Percentiles rank a stretch among this genome's conserved stretches.
phyloP scores from a whole-genome alignment of 2,329 filamentous ascomycete genomes.

The Sclerotinia sclerotiorum region DNA sequence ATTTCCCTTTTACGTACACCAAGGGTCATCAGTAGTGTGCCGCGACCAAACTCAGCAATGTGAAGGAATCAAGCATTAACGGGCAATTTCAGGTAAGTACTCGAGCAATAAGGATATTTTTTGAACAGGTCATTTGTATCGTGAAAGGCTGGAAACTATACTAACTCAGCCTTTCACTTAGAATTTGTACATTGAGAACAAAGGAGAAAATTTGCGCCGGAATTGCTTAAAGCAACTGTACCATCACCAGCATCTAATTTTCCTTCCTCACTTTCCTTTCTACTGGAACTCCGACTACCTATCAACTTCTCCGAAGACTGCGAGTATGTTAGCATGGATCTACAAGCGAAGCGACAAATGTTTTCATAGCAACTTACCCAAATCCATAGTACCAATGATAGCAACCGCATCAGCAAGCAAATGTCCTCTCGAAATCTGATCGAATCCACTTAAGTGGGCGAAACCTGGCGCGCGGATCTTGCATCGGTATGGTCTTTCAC shows the following conservation, averaged over 20 bases:
- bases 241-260: conserved; percentile 30
- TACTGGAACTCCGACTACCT: conserved; percentile 42
- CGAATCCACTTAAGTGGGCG: conserved; percentile 90
- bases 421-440: conserved; percentile 90
- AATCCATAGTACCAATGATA: conserved; percentile 87
- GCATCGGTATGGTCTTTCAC: conserved; percentile 93
- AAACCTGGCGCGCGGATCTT: conserved; percentile 97
- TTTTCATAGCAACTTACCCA: conserved; percentile 59
- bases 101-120: background rate
- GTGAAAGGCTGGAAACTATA: conserved; percentile 16
- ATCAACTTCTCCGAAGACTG: conserved; percentile 50
- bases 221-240: conserved; percentile 13
- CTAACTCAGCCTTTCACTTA: conserved; percentile 19
- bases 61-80: conserved; percentile 9
- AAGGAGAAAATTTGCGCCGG: conserved; percentile 27
- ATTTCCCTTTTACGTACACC: background rate
- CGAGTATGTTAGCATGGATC: conserved; percentile 29
- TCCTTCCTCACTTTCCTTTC: conserved; percentile 23
- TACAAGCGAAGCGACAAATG: conserved; percentile 22
- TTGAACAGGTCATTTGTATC: conserved; percentile 7
- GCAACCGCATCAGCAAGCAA: conserved; percentile 94
- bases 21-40: conserved; percentile 14
- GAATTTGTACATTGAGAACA: conserved; percentile 34
- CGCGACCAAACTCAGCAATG: conserved; percentile 19
- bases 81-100: conserved; percentile 10